Conservation (phyloP, 768 basidiomycete genomes). For the Goffeauzyma gilvescens region DNA sequence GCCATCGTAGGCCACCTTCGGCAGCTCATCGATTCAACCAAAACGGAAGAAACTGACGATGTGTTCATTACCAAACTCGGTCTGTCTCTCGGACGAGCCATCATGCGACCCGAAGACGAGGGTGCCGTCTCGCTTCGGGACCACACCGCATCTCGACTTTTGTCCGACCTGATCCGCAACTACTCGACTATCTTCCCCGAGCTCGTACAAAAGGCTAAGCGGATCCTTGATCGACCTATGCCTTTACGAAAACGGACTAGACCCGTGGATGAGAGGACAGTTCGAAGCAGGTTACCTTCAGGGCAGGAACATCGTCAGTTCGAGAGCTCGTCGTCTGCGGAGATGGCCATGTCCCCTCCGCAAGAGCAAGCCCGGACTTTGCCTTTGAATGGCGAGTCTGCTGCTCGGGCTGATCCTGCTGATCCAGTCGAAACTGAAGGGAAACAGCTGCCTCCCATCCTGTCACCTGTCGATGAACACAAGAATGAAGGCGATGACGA, state of each 20-base stretch:
- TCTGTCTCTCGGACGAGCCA: conserved; percentile 63
- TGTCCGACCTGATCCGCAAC: conserved; percentile 64
- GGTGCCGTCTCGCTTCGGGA: conserved; percentile 75
- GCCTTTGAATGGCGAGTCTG: background rate
- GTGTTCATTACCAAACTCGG: conserved; percentile 73
- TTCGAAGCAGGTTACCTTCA: conserved; percentile 46
- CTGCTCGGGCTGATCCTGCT: background rate
- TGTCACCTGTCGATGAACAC: background rate
- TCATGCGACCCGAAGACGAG: conserved; percentile 65
- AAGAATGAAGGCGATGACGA: background rate
- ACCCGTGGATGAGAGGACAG: conserved; percentile 56
- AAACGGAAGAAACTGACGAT: conserved; percentile 50
- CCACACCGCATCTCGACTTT: conserved; percentile 62
- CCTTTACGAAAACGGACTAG: conserved; percentile 72
- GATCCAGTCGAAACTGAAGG: background rate
- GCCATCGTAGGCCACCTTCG: conserved; percentile 57
- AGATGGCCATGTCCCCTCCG: background rate
- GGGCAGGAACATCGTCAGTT: background rate
- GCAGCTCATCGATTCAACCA: conserved; percentile 49
- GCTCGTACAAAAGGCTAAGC: conserved; percentile 64
- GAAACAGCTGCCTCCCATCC: background rate
- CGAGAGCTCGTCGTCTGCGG: background rate
- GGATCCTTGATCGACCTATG: conserved; percentile 66
- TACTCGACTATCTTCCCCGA: conserved; percentile 59
- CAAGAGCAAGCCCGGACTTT: background rate